Evolutionary conservation across 805 yeast species (phyloP), one percentile per base, ranked within the genome.

Genomic region (Lipomyces sp.): DNA sequence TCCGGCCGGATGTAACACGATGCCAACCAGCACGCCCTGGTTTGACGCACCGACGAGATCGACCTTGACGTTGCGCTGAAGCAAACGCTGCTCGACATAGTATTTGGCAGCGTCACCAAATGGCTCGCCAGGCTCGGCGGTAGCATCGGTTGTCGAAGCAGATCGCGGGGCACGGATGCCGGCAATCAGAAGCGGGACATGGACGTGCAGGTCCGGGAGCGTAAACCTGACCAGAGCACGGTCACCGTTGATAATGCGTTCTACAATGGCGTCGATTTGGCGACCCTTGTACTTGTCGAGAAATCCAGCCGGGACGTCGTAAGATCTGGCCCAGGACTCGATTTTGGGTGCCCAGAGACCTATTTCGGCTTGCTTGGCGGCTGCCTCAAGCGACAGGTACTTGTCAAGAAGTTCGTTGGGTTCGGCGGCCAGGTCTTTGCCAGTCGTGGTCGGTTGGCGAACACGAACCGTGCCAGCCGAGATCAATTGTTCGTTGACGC

Each of bases 191-290:
- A 88, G 83, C 10, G 88, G 87, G 35, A 86, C 80, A 35, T 84
- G 82, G 53, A 82, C 84, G 66, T 90, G 95, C n/a, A 77, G 77
- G 58, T 80, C 77, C 37, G 85, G 78, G 58, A 85, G 73, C 63
- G 86, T 70, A 11, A 86, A 75, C 53, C 96, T 84, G 11, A 85
- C 84, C 50, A 88, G 79, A n/a, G 90, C 77, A 58, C 96, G 80
- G 77, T 91, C 97, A 59, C 97, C 97, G 69, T 87, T 80, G 66
- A 90, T 82, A 39, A 88, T 95, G 73, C 84, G 86, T 77, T 91
- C 96, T 33, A 91, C 88, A 64, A 91, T 83, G 39, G 90, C 82
- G 18, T 81, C 77, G 59, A 85, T 76, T 33, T 87, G 85, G n/a
- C 76, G 63, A 15, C 73, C 71, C 62, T 74, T 75, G 7, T 86